These are phyloP conservation scores for Toxicodendron radicans DNA, from an alignment of 345 rosid genomes.

Conservation along the genomic window DNA sequence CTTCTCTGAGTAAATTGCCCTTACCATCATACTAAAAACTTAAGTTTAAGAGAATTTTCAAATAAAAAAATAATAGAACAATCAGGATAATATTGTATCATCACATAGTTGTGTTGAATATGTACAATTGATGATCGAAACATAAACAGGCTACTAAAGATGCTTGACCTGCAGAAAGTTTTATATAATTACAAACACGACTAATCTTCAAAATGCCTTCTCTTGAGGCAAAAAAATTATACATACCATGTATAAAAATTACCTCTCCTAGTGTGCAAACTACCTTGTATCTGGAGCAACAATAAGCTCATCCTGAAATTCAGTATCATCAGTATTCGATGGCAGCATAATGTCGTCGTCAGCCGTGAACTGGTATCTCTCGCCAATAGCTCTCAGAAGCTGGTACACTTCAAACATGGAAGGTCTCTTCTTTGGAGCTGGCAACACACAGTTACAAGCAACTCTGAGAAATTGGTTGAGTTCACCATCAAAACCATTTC, in stretches of 20 bases:
- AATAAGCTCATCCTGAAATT: slow-evolving; percentile 16
- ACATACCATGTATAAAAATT: not conserved
- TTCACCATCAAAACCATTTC: slow-evolving; percentile 24
- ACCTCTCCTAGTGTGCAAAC: no score
- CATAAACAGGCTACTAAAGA: not conserved
- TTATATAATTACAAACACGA: not conserved
- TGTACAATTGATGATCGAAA: not conserved
- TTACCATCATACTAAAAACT: no score
- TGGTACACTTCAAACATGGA: slow-evolving; percentile 28
- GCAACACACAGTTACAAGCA: slow-evolving; percentile 24
- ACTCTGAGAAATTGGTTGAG: slow-evolving; percentile 18
- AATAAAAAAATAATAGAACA: no score
- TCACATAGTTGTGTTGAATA: not conserved
- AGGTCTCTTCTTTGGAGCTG: slow-evolving; percentile 26
- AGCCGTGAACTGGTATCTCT: slow-evolving; percentile 18
- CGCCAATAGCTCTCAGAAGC: slow-evolving; percentile 21
- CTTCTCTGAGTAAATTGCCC: no score
- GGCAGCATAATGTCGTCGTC: slow-evolving; percentile 18
- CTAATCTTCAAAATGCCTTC: not conserved
- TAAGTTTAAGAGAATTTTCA: not conserved
- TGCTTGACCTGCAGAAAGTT: not conserved
- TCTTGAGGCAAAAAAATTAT: not conserved
- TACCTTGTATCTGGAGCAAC: slow-evolving; percentile 4
- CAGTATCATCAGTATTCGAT: not conserved
- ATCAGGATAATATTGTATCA: not conserved